Percentiles rank a stretch among this genome's conserved stretches.
phyloP scores from a whole-genome alignment of 306 rosid genomes.

The Rubus idaeus region DNA sequence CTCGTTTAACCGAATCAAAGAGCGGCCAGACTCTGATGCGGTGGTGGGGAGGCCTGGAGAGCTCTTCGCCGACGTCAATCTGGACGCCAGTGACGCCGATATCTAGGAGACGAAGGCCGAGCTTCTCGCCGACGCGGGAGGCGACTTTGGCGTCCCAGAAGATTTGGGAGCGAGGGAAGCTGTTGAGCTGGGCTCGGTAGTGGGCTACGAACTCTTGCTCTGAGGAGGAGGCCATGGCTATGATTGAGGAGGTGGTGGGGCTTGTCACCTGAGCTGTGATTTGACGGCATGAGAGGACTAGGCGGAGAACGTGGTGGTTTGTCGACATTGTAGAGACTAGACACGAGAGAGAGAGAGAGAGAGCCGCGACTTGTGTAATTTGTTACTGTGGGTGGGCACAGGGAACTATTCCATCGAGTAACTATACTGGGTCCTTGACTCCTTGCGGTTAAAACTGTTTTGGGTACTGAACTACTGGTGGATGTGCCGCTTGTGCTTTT shows the following conservation, averaged over 20 bases:
- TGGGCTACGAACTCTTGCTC: constrained; percentile 36
- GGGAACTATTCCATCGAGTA: too few species aligned
- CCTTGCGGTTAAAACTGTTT: too few species aligned
- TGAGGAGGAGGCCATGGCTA: constrained; percentile 40
- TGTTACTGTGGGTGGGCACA: too few species aligned
- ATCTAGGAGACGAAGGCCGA: background rate
- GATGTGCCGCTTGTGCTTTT: too few species aligned
- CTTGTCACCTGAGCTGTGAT: constrained; percentile 31
- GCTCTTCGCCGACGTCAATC: constrained; percentile 9
- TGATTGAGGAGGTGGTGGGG: constrained; percentile 27
- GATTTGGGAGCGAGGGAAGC: constrained; percentile 23
- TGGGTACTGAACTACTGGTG: too few species aligned
- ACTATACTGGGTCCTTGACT: too few species aligned
- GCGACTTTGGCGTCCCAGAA: constrained; percentile 36
- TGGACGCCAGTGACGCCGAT: constrained; percentile 5
- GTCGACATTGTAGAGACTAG: constrained; percentile 15
- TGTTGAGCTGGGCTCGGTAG: constrained; percentile 23
- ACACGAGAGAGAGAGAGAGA: background rate
- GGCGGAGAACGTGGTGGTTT: constrained; percentile 27
- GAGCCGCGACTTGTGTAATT: too few species aligned
- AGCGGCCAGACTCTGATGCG: constrained; percentile 4
- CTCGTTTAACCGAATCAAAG: constrained; percentile 1
- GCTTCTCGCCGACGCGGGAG: constrained; percentile 23
- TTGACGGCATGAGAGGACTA: constrained; percentile 31
- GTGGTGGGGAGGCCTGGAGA: background rate